Percentiles rank a stretch among this genome's conserved stretches.
These are phyloP conservation scores for Mycosphaerella arachidis DNA, from an alignment of 2,329 filamentous ascomycete species.

Conservation along the genomic window DNA sequence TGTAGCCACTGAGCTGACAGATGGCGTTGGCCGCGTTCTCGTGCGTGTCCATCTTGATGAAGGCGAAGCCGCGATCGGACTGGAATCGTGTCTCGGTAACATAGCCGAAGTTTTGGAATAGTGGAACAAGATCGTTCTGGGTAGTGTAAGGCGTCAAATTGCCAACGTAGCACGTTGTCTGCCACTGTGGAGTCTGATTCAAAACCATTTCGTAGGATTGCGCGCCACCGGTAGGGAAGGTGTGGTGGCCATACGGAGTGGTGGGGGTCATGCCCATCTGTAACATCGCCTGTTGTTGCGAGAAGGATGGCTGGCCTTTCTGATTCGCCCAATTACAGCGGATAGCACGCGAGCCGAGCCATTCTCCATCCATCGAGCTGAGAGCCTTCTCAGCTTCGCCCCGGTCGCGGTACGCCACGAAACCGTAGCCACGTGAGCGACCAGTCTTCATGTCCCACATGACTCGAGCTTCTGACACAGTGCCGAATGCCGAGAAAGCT, in stretches of 20 bases:
- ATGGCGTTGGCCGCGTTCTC: constrained; percentile 98
- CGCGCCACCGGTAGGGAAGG: constrained; percentile 88
- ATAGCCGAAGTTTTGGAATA: constrained; percentile 98
- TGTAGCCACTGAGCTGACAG: constrained; percentile 95
- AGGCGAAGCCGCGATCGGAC: constrained; percentile 94
- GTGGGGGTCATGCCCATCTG: constrained; percentile 98
- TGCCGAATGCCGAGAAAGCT: constrained; percentile 93
- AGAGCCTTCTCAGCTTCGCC: constrained; percentile 91
- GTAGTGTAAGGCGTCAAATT: constrained; percentile 97
- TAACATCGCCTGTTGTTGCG: constrained; percentile 93
- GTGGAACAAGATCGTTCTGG: constrained; percentile 90
- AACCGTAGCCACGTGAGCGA: constrained; percentile 92
- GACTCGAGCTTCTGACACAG: constrained; percentile 92
- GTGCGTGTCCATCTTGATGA: constrained; percentile 98
- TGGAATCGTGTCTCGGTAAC: constrained; percentile 98
- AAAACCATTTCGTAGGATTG: constrained; percentile 98
- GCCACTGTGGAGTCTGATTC: constrained; percentile 91
- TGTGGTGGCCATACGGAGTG: constrained; percentile 89
- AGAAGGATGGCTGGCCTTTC: constrained; percentile 98
- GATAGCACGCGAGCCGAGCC: constrained; percentile 95
- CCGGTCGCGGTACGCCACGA: constrained; percentile 94
- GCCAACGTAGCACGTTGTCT: constrained; percentile 96
- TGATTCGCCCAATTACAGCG: constrained; percentile 99
- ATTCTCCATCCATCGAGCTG: constrained; percentile 98
- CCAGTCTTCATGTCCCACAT: constrained; percentile 99